A percentile compares a stretch with the other conserved stretches of the same genome.
These are phyloP conservation scores for Trichoderma orchidacearum DNA, from an alignment of 495 filamentous ascomycete species.

Conservation along the genomic window DNA sequence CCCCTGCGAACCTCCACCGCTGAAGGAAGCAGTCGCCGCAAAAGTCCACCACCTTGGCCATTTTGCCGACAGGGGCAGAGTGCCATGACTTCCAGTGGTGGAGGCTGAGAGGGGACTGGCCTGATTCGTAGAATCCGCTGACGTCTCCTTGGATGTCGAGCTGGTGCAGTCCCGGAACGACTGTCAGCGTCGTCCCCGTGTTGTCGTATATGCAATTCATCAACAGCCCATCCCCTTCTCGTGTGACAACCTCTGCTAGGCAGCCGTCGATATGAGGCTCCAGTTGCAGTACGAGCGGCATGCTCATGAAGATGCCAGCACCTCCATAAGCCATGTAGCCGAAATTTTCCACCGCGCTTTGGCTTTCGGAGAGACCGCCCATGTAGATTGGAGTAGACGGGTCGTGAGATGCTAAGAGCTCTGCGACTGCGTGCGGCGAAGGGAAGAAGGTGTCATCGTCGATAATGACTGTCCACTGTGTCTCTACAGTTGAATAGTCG, in stretches of 20 bases:
- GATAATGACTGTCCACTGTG: constrained; percentile 49
- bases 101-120: constrained; percentile 40
- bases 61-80: constrained; percentile 37
- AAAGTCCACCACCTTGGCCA: constrained; percentile 39
- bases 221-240: constrained; percentile 46
- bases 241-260: constrained; percentile 32
- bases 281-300: constrained; percentile 41
- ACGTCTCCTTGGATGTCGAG: constrained; percentile 47
- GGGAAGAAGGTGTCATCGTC: constrained; percentile 69
- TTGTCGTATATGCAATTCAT: constrained; percentile 47
- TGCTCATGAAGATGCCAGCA: constrained; percentile 52
- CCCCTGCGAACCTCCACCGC: constrained; percentile 44
- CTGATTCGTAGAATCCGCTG: constrained; percentile 51
- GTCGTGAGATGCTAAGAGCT: constrained; percentile 31
- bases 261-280: constrained; percentile 40
- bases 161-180: constrained; percentile 46
- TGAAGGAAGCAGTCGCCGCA: constrained; percentile 51
- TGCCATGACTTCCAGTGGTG: constrained; percentile 53
- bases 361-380: constrained; percentile 51
- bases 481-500: constrained; percentile 35
- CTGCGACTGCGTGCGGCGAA: constrained; percentile 42
- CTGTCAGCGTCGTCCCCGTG: constrained; percentile 39
- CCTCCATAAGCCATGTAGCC: constrained; percentile 58
- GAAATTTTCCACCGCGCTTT: constrained; percentile 41
- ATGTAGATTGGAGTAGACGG: constrained; percentile 40